Percentiles rank a stretch among this genome's conserved stretches.
Conservation (phyloP, 257 asterid genomes). For the Hygrophila difformis region DNA sequence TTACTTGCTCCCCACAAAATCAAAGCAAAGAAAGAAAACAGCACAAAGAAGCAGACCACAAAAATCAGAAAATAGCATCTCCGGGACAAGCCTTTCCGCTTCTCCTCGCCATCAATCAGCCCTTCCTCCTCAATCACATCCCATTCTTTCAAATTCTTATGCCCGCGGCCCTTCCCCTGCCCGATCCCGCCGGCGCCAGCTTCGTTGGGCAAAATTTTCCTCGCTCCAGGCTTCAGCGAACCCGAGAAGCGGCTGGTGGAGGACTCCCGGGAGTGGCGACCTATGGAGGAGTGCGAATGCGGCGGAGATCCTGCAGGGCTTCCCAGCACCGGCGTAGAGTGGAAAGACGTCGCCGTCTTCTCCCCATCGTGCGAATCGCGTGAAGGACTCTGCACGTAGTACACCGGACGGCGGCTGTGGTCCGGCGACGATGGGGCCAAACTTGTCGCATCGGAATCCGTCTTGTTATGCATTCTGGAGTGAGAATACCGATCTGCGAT, state of each 20-base stretch:
- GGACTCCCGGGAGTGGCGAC: slow-evolving; percentile 85
- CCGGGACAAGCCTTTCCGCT: slow-evolving; percentile 33
- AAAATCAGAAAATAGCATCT: slow-evolving; percentile 67
- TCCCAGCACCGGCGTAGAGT: slow-evolving; percentile 75
- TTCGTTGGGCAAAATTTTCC: slow-evolving; percentile 53
- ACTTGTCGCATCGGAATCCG: slow-evolving; percentile 92
- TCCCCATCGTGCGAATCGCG: slow-evolving; percentile 93
- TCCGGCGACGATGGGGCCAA: slow-evolving; percentile 79
- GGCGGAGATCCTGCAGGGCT: slow-evolving; percentile 91
- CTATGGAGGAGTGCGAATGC: too few species aligned
- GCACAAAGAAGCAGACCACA: slow-evolving; percentile 50
- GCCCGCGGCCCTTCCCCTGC: slow-evolving; percentile 16
- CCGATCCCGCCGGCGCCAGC: slow-evolving; percentile 22
- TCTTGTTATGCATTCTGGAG: slow-evolving; percentile 64
- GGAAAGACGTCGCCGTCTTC: slow-evolving; percentile 83
- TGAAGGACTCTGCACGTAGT: slow-evolving; percentile 95
- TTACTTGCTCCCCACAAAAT: slow-evolving; percentile 90
- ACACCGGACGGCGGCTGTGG: slow-evolving; percentile 66
- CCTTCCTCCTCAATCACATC: slow-evolving; percentile 94
- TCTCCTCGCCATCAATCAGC: slow-evolving; percentile 59
- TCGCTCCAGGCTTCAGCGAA: slow-evolving; percentile 73
- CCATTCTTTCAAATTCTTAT: slow-evolving; percentile 46
- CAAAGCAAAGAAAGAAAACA: slow-evolving; percentile 68
- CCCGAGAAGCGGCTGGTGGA: slow-evolving; percentile 89
- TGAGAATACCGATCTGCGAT: too few species aligned